Evolutionary conservation across 345 rosid genomes (phyloP).

Genomic region (Melaleuca alternifolia): DNA sequence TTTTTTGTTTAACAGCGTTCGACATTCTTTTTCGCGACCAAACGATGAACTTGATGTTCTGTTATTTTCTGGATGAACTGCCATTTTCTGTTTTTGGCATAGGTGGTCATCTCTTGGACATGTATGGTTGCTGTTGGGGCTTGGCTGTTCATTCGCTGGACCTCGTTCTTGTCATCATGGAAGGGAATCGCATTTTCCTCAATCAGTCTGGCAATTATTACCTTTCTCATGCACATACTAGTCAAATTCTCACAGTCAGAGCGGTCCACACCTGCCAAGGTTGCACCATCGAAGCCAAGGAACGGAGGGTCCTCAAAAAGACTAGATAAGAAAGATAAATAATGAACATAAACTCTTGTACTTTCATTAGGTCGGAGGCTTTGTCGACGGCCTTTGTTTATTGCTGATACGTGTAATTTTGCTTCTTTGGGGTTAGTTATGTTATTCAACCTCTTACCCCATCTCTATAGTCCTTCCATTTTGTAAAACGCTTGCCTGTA

Average conservation of each 20-base stretch:
- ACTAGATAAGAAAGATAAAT: not conserved
- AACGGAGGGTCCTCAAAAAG: conserved; percentile 5
- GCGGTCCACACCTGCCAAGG: conserved; percentile 74
- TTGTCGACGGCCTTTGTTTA: not conserved
- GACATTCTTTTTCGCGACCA: not conserved
- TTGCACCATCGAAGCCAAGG: conserved; percentile 50
- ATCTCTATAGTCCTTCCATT: not conserved
- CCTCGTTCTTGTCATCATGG: conserved; percentile 72
- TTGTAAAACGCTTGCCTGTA: not conserved
- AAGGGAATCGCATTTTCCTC: conserved; percentile 53
- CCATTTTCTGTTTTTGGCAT: not conserved
- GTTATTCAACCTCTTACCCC: not conserved
- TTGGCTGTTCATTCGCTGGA: conserved; percentile 50
- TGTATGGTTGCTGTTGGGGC: conserved; percentile 37
- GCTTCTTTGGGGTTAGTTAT: not conserved
- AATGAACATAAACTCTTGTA: not conserved
- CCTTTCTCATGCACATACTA: conserved; percentile 71
- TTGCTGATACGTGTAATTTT: not conserved
- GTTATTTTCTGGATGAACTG: not conserved
- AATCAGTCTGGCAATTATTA: conserved; percentile 41
- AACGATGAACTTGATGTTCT: not conserved
- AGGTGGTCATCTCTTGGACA: conserved; percentile 70
- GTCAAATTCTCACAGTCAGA: conserved; percentile 77
- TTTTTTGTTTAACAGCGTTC: not conserved
- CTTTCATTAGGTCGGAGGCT: not conserved